Percentiles rank a stretch among this genome's conserved stretches.
Evolutionary conservation across 352 stramenopile genomes (phyloP).

Genomic region (Hyaloperonospora brassicae): DNA sequence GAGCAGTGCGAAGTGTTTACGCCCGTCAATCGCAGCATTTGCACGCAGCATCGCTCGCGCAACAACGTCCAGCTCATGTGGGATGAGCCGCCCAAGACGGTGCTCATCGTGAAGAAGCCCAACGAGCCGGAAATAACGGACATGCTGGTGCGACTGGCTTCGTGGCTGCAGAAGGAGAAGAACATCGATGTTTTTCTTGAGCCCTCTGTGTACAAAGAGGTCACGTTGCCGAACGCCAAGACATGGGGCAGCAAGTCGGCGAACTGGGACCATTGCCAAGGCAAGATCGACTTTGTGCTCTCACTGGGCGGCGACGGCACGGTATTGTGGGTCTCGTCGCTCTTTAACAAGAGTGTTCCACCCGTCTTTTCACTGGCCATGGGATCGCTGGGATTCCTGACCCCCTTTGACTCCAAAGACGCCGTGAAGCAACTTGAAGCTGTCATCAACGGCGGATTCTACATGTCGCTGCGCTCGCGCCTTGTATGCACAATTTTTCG

Average conservation of each 20-base stretch:
- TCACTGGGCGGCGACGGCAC: constrained; percentile 94
- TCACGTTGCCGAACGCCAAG: constrained; percentile 41
- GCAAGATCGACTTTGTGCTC: constrained; percentile 87
- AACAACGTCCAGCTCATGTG: constrained; percentile 88
- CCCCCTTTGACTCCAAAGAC: constrained; percentile 83
- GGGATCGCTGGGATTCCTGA: constrained; percentile 95
- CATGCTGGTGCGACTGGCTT: constrained; percentile 51
- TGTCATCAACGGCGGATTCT: constrained; percentile 77
- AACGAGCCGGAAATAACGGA: constrained; percentile 72
- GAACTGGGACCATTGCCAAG: constrained; percentile 65
- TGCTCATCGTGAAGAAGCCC: constrained; percentile 86
- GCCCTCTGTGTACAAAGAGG: constrained; percentile 59
- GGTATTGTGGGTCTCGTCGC: constrained; percentile 81
- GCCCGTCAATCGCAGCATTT: constrained; percentile 79
- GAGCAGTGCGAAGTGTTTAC: constrained; percentile 86
- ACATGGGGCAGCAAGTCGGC: constrained; percentile 51
- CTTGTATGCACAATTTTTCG: constrained; percentile 68
- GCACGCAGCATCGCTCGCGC: constrained; percentile 71
- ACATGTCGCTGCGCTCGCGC: constrained; percentile 74
- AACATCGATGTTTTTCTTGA: constrained; percentile 69
- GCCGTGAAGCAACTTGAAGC: constrained; percentile 59
- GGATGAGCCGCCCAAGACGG: constrained; percentile 71
- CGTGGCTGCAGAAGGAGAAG: constrained; percentile 73
- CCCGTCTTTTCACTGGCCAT: constrained; percentile 93
- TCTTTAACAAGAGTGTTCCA: constrained; percentile 88